Evolutionary conservation across 306 rosid species (phyloP).

Genomic region (Cucumis melo): DNA sequence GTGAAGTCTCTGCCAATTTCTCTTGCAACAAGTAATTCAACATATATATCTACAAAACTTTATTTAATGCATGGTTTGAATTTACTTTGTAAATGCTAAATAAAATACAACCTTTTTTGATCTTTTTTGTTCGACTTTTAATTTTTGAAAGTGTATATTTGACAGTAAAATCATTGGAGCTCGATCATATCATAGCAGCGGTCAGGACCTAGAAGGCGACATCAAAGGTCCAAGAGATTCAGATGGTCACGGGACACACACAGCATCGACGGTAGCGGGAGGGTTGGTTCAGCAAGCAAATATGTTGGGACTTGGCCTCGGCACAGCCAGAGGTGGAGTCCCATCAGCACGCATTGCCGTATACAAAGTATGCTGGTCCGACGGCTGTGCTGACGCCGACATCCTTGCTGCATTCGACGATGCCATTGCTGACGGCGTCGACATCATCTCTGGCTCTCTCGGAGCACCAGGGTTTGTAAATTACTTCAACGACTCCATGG

Average conservation of each 20-base stretch:
- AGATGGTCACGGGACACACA: conserved; percentile 12
- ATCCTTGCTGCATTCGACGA: conserved; percentile 27
- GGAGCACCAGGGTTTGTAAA: rapidly evolving
- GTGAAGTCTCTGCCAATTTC: conserved; percentile 10
- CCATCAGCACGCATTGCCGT: conserved; percentile 10
- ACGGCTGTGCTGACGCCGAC: neutral
- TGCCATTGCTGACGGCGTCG: conserved; percentile 24
- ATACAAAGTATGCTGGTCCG: conserved; percentile 5
- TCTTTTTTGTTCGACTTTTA: no score
- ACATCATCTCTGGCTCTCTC: conserved; percentile 12
- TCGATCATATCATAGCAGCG: neutral
- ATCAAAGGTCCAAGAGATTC: neutral
- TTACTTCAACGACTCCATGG: neutral
- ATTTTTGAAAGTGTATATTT: no score
- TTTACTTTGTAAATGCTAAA: no score
- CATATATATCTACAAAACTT: no score
- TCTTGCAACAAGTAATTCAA: conserved; percentile 20
- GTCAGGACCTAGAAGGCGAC: neutral
- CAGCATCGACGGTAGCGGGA: conserved; percentile 15
- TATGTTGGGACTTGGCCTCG: conserved; percentile 8
- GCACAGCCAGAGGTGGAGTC: conserved; percentile 14
- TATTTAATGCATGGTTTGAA: no score
- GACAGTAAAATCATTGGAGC: conserved; percentile 8
- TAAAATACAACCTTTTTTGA: no score
- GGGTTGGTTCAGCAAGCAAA: neutral